Conservation (phyloP, 2,329 filamentous ascomycete genomes). For the Claviceps maximensis region DNA sequence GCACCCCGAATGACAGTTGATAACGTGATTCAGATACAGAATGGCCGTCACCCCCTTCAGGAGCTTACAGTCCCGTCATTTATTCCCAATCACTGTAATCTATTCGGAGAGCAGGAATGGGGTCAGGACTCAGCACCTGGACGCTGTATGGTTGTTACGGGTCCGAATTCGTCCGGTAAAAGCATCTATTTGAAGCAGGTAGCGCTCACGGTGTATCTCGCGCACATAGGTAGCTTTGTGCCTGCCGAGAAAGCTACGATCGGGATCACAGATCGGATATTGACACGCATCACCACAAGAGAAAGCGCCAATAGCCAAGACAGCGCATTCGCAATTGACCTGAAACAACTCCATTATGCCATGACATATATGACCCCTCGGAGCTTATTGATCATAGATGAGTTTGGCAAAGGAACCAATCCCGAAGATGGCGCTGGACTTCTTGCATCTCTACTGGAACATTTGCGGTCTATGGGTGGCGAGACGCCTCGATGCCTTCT, state of each 20-base stretch:
- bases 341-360: constrained; percentile 74
- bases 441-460: constrained; percentile 41
- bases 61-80: constrained; percentile 71
- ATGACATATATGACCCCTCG: constrained; percentile 60
- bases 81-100: constrained; percentile 66
- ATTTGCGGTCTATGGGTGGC: constrained; percentile 35
- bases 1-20: constrained; percentile 55
- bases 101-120: constrained; percentile 45
- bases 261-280: constrained; percentile 82
- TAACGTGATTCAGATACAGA: constrained; percentile 60
- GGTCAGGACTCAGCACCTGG: not conserved
- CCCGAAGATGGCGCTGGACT: constrained; percentile 45
- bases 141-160: constrained; percentile 63
- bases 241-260: constrained; percentile 65
- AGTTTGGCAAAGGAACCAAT: constrained; percentile 63
- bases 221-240: constrained; percentile 86
- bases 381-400: constrained; percentile 81
- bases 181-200: constrained; percentile 92
- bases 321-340: constrained; percentile 59
- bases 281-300: constrained; percentile 70
- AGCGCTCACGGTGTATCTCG: constrained; percentile 80
- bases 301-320: constrained; percentile 47
- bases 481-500: constrained; percentile 43
- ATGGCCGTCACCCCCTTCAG: constrained; percentile 78
- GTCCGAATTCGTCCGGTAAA: constrained; percentile 93